Percentiles rank a stretch among this genome's conserved stretches.
Evolutionary conservation across 2,329 filamentous ascomycete species (phyloP).

Genomic region (Penicillium vulpinum): DNA sequence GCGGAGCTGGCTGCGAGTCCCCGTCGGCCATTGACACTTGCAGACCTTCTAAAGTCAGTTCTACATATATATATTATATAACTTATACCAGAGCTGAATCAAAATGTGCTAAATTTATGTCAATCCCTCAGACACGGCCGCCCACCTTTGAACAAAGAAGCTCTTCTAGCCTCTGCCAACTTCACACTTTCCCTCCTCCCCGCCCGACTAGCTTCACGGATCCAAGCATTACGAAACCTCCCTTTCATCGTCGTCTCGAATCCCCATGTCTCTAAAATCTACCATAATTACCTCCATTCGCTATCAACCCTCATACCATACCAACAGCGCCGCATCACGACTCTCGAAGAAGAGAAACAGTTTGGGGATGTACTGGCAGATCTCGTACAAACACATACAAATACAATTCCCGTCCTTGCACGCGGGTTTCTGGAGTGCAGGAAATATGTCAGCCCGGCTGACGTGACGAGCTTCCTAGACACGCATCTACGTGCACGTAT

Average conservation of each 20-base stretch:
- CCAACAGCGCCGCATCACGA: conserved; percentile 69
- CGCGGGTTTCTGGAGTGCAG: conserved; percentile 90
- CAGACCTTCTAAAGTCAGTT: conserved; percentile 79
- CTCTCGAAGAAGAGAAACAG: conserved; percentile 79
- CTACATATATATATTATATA: background rate
- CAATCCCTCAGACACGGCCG: conserved; percentile 62
- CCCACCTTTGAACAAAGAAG: conserved; percentile 76
- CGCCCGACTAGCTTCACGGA: conserved; percentile 87
- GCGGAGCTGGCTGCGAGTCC: conserved; percentile 73
- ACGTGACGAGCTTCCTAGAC: conserved; percentile 91
- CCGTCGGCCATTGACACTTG: conserved; percentile 78
- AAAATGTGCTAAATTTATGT: background rate
- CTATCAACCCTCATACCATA: conserved; percentile 88
- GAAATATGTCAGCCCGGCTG: conserved; percentile 77
- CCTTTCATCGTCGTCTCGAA: conserved; percentile 99
- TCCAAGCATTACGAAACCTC: conserved; percentile 87
- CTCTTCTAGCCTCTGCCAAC: conserved; percentile 86
- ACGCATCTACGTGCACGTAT: conserved; percentile 92
- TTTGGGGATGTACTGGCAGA: conserved; percentile 94
- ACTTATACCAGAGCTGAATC: background rate
- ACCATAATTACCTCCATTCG: conserved; percentile 94
- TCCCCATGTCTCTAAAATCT: conserved; percentile 88
- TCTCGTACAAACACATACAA: conserved; percentile 89
- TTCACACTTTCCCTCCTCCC: conserved; percentile 93
- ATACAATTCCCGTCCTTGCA: conserved; percentile 91